Evolutionary conservation across 352 stramenopile genomes (phyloP), one percentile per base, ranked within the genome.

Genomic region (Hyaloperonospora arabidopsidis): DNA sequence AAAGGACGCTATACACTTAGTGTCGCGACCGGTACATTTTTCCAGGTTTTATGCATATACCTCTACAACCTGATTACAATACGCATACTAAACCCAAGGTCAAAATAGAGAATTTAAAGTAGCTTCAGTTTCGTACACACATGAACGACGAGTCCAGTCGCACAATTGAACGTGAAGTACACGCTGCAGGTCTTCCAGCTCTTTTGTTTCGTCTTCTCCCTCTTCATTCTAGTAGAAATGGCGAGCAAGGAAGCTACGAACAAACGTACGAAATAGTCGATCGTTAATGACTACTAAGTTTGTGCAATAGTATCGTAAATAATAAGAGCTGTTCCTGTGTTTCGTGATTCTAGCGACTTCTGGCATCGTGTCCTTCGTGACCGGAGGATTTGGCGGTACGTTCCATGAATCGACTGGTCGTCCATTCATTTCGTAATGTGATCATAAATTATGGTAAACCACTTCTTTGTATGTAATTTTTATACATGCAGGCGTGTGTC

Each of bases 351-450:
- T 61, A 93, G 80, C 68, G 40, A 83, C 72, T 25, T 96, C 88
- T 38, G 81, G 83, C 36, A 46, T 97, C 41, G 92, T 97, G 72
- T 95, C 84, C 40, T 98, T 98, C 67, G 65, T 98, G 52, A 96
- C 92, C 21, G 94, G 94, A 55, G 92, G 93, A 35, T 86, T 98
- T 54, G 91, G 91, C 47, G 90, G 92, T 87, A 70, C 60, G 72
- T 70, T 15, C 36, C 36, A 28, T 21, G 4, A 8, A 32, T 32
- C 25, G 25, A 32, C 25, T 32, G 25, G 25, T 32, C 35, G 35
- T 41, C 2, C 12, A 15, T 18, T 41, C n/a, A 15, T 41, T 41
- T 18, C 35, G n/a, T 18, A 18, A 10, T 15, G 35, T 41, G n/a
- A 5, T n/a, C n/a, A 41, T 4, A 15, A 5, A 5, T 41, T 2